Evolutionary conservation across 441 rosid species (phyloP).

Genomic region (Gossypium lobatum): DNA sequence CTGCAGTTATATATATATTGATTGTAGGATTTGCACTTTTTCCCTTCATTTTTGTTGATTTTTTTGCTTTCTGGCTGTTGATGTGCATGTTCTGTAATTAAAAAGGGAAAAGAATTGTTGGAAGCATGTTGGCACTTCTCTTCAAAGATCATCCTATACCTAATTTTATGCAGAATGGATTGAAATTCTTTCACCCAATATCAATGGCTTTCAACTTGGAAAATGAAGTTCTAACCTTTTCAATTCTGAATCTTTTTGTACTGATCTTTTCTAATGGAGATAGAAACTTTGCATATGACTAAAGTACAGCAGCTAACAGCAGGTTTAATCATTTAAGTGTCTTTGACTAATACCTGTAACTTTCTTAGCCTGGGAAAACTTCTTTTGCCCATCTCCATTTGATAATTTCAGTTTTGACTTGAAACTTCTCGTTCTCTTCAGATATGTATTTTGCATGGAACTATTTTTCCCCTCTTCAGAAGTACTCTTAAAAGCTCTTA

Average conservation of each 20-base stretch:
- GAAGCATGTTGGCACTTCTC: neutral
- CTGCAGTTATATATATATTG: neutral
- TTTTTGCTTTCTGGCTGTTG: neutral
- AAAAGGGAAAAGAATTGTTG: neutral
- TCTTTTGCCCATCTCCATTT: neutral
- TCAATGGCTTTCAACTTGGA: neutral
- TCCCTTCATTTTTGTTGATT: neutral
- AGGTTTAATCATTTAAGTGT: neutral
- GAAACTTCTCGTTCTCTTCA: neutral
- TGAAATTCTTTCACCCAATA: neutral
- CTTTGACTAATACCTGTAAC: neutral
- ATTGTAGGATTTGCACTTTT: neutral
- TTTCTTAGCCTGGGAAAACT: neutral
- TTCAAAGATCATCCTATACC: neutral
- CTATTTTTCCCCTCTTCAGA: neutral
- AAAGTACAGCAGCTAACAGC: neutral
- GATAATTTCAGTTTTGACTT: slow-evolving; percentile 9
- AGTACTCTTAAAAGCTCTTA: neutral
- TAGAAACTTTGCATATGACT: neutral
- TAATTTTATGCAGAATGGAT: neutral
- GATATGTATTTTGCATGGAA: neutral
- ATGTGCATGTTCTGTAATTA: neutral
- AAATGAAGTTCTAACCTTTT: neutral
- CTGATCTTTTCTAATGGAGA: neutral
- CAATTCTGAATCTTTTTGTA: neutral